Evolutionary conservation across 2,329 filamentous ascomycete genomes (phyloP).

Genomic region (Talaromyces sp.): DNA sequence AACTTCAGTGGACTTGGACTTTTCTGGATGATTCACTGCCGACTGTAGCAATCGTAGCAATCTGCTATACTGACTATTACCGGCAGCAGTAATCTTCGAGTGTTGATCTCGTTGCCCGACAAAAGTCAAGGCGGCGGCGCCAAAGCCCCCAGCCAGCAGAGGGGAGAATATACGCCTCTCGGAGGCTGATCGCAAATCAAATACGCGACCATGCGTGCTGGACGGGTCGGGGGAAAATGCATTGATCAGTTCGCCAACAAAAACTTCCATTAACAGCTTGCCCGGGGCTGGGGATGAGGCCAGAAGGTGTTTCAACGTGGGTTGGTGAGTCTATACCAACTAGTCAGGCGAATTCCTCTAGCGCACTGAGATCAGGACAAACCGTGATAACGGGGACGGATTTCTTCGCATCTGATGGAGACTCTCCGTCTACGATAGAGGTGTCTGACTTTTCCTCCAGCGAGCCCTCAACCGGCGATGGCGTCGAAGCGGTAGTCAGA

Average conservation of each 20-base stretch:
- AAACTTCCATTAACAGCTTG: conserved; percentile 17
- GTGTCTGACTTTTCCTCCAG: neutral
- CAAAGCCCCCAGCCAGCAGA: conserved; percentile 18
- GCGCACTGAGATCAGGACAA: neutral
- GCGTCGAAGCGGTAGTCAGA: neutral
- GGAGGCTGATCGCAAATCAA: conserved; percentile 19
- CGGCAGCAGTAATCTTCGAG: conserved; percentile 15
- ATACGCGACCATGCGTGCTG: conserved; percentile 14
- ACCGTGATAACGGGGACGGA: neutral
- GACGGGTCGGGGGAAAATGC: conserved; percentile 17
- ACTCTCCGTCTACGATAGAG: neutral
- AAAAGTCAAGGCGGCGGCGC: conserved; percentile 19
- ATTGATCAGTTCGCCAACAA: conserved; percentile 19
- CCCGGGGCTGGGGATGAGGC: conserved; percentile 14
- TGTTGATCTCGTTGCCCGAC: conserved; percentile 16
- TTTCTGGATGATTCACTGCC: conserved; percentile 14
- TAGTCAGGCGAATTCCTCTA: neutral
- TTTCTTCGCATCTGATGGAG: neutral
- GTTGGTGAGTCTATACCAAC: neutral
- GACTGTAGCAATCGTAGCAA: conserved; percentile 15
- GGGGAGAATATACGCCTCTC: conserved; percentile 20
- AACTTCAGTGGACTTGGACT: conserved; percentile 19
- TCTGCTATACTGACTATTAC: conserved; percentile 17
- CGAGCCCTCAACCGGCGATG: neutral
- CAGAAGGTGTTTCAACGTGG: neutral